These are phyloP conservation scores for Nicotiana benthamiana DNA, from an alignment of 257 asterid species.

Conservation along the genomic window DNA sequence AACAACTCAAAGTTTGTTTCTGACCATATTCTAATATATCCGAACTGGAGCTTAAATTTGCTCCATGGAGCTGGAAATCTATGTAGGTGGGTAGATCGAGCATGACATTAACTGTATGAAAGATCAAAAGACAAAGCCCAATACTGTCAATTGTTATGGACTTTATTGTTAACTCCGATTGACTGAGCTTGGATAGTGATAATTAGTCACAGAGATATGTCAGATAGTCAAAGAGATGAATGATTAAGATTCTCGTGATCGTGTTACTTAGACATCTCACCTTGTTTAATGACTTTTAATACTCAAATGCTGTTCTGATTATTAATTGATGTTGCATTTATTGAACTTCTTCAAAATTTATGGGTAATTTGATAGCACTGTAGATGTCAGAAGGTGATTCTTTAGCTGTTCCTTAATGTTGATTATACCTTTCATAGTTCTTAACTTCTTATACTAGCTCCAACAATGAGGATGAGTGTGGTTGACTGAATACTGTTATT, in stretches of 20 bases:
- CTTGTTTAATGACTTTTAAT: not conserved
- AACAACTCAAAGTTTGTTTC: not conserved
- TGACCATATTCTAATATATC: not conserved
- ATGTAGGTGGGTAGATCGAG: not conserved
- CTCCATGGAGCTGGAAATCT: not conserved
- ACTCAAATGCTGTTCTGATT: not conserved
- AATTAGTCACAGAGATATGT: not conserved
- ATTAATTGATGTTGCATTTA: not conserved
- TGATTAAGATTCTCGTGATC: not conserved
- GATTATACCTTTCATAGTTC: not conserved
- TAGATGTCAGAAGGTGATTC: not conserved
- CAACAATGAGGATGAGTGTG: not conserved
- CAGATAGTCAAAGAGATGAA: not conserved
- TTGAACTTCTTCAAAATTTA: not conserved
- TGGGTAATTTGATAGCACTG: not conserved
- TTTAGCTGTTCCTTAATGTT: not conserved
- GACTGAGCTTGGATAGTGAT: not conserved
- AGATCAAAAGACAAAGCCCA: not conserved
- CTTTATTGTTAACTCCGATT: not conserved
- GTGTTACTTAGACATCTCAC: not conserved
- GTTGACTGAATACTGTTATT: not conserved
- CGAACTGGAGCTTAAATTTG: not conserved
- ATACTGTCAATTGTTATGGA: not conserved
- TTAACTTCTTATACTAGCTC: not conserved
- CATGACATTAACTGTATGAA: not conserved